Evolutionary conservation across 2,329 filamentous ascomycete genomes (phyloP), one percentile per base, ranked within the genome.

Genomic region (Pyrenophora tritici-repentis): DNA sequence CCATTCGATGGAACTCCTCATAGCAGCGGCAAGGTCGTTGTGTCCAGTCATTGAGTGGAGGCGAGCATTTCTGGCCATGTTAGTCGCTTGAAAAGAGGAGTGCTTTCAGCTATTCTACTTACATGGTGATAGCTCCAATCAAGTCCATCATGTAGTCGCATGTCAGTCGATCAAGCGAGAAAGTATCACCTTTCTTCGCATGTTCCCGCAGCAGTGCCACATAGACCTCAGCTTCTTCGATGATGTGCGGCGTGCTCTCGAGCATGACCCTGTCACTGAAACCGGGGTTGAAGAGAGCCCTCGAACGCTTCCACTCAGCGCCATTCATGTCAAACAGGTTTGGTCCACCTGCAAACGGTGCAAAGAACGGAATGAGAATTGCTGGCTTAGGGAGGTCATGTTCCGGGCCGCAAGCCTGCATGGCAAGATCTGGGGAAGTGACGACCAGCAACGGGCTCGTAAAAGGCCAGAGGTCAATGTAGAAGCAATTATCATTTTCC

Each of bases 191-290:
- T 2, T 42, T 51, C 26, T 26, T 37, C 17, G 48, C 32, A 2
- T 51, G 42, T 33, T 47, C 42, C 13, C 42, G n/a, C 14, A 51
- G 37, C 5, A 47, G 12, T 2, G 17, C 17, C 42, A 51, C 48
- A 5, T 47, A 51, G 0, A 47, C 48, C 1, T 51, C 37, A 1
- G 42, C 48, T 31, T 51, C 48, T 8, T 46, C 22, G 4, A 51
- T 36, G 3, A 51, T 51, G 10, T 41, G 48, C n/a, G 47, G 7
- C 17, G 24, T 50, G 4, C 42, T 46, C 71, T 20, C 71, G 72
- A 1, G 62, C 79, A 3, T 80, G 75, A 0, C 79, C 75, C 55
- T 76, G 78, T 24, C 83, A 58, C 50, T 52, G 39, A 55, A 58
- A 1, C 50, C 60, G 1, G 52, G 54, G 13, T 57, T 65, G 41